Base-by-base conservation (phyloP, 2,329 filamentous ascomycete species). In the Rhinocladiella similis region DNA sequence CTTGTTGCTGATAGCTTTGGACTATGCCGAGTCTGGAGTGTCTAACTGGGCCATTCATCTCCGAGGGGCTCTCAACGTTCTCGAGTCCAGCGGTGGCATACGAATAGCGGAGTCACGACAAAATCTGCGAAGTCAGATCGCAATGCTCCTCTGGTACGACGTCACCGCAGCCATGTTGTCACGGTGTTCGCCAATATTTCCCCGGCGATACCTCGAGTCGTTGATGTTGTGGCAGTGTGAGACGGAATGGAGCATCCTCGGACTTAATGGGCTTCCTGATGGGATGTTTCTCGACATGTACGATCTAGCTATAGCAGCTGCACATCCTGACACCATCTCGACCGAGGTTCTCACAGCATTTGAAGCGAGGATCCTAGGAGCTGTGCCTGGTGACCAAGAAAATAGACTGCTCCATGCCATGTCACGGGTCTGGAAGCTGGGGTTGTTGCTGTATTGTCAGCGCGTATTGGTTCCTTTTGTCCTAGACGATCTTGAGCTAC, bases 101-200 rank as follows among this genome's bases (percentile, higher is more conserved):
- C 41, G 41, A 10, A 16, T 61, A 4, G 61, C 58, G 1, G 55
- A 61, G 19, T 55, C 54, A 10, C 53, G 58, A 1, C 54, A 59
- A 1, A 58, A 54, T 19, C 51, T 63, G 12, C 42, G 58, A 48
- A 53, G 45, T 46, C 61, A 63, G 41, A 59, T 61, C 36, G 61
- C 59, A 29, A 58, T 59, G 58, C 48, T 63, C 18, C 38, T 63
- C 45, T 63, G 61, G 61, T 63, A 63, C 41, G 61, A 63, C 25
- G 46, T 61, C 20, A 53, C 29, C 25, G 53, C 55, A 1, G 61
- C 61, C 1, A 35, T 63, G 43, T 51, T 61, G 19, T 61, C 58
- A n/a, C 54, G 61, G 3, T 49, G 46, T 19, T 50, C 57, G 20
- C 61, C 61, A 7, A 48, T 54, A 5, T 63, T 63, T 29, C 61